Base-by-base conservation (phyloP, 768 basidiomycete species). In the Phlebiopsis flavidoalba region DNA sequence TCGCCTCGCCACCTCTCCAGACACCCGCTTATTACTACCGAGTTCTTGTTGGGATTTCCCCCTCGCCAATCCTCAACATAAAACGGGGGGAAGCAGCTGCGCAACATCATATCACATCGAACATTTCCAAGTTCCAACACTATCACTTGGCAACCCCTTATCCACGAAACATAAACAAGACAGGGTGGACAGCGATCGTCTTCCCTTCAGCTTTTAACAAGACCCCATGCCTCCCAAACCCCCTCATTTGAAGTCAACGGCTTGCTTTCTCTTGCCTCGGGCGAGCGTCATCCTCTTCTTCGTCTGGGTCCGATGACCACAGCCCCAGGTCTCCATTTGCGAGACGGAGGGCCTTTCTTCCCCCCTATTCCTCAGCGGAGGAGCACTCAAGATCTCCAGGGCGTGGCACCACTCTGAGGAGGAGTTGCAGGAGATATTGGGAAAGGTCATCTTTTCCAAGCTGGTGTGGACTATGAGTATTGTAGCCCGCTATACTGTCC, bases 401-500 rank as follows among this genome's bases (percentile, higher is more conserved):
- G 35, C 36, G 15, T 17, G n/a, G 8, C 21, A 36, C 43, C 19
- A 7, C 22, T 43, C 54, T 61, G 69, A 70, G 54, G 79, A 83
- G 48, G 76, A 74, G 61, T 72, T 91, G 12, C 86, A 89, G 63
- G 81, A 85, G 15, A 81, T 88, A 31, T 81, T 94, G 77, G 69
- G 75, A 43, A 84, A 77, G 70, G 78, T 94, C 75, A 91, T 94
- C 49, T n/a, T 31, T 93, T 89, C 66, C 92, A 93, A 70, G 93
- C 93, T 48, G 93, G 93, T 1, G 88, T 93, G 60, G 93, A 95
- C 74, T 93, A 85, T 64, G 91, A 93, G 93, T 95, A 66, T 69
- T n/a, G 88, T 79, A 10, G 37, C 50, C 17, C 36, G 53, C 53
- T 49, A 22, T 40, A 33, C 37, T 48, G 47, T 54, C 53, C 64